Evolutionary conservation across 805 yeast genomes (phyloP), one percentile per base, ranked within the genome.

Genomic region (Sugiyamaella boreocaroliniensis): DNA sequence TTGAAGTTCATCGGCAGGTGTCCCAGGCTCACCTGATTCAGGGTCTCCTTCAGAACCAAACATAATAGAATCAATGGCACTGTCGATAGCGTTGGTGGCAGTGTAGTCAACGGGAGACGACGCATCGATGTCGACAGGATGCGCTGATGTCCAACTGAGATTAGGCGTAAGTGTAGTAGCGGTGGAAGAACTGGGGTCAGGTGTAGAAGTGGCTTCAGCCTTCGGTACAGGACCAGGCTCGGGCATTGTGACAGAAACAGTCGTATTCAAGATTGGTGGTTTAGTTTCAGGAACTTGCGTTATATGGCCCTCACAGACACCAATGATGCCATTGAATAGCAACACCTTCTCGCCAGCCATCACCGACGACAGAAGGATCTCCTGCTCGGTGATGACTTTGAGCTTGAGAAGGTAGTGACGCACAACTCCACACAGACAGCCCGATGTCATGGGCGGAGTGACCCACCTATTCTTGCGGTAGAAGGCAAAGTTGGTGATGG

Each of bases 361-460:
- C 2, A 92, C 60, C n/a, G 77, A 77, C 11, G 70, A 66, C 19
- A 74, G 62, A 1, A 64, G 60, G 4, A 86, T 65, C 1, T 73
- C 74, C 22, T 74, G 79, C 63, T 85, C 92, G 45, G 71, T 69
- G 1, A 87, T 68, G 29, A 72, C 62, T 2, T 78, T 76, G 47
- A 81, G 78, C 12, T 71, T 65, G 10, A 89, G 63, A 47, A 92
- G 68, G 65, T 76, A 78, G 57, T 81, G 81, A 59, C 98, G 75
- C 61, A 81, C 79, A 0, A 85, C 89, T 10, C 98, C 97, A 68
- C 89, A 83, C 46, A 92, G 73, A 64, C 96, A 88, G 0, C 98
- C 98, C 11, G 61, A 71, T 1, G 81, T 71, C 29, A 89, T 71
- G n/a, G 75, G 71, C 1, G 99, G 98, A 0, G 98, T 92, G 2